Percentiles rank a stretch among this genome's conserved stretches.
These are phyloP conservation scores for Cladosporium sp. DNA, from an alignment of 2,329 filamentous ascomycete genomes.

Conservation along the genomic window DNA sequence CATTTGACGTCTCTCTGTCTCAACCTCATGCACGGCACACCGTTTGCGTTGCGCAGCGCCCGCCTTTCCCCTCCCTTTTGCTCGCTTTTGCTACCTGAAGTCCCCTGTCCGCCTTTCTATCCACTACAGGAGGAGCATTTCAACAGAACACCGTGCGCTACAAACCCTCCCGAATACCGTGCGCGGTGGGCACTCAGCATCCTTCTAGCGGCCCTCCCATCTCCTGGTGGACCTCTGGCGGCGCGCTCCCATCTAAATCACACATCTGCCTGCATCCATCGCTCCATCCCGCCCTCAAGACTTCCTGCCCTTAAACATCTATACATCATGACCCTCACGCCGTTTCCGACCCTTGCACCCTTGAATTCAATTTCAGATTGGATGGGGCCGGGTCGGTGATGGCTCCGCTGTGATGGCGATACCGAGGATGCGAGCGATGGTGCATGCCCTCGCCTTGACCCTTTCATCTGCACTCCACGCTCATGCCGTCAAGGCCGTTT, in stretches of 20 bases:
- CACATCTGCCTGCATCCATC: background rate
- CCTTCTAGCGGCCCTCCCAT: background rate
- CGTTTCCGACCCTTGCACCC: background rate
- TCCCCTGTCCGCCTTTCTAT: background rate
- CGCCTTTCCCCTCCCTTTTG: background rate
- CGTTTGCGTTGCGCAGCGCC: conserved; percentile 2
- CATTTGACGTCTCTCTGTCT: conserved; percentile 2
- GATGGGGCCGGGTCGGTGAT: background rate
- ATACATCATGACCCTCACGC: background rate
- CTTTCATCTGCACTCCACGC: background rate
- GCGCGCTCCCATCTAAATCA: conserved; percentile 2
- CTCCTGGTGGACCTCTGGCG: background rate
- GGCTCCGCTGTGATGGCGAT: background rate
- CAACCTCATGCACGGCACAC: background rate
- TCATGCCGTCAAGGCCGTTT: background rate
- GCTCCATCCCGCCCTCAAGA: background rate
- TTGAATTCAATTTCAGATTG: background rate
- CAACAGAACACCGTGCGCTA: background rate
- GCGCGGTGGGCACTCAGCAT: conserved; percentile 1
- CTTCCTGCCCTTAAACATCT: background rate
- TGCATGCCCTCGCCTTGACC: background rate
- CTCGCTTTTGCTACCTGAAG: background rate
- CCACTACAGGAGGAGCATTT: background rate
- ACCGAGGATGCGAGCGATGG: too few relatives aligned
- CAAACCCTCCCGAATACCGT: background rate